A percentile compares a stretch with the other conserved stretches of the same genome.
Conservation (phyloP, 108 stramenopile genomes). For the Bacterosira constricta region DNA sequence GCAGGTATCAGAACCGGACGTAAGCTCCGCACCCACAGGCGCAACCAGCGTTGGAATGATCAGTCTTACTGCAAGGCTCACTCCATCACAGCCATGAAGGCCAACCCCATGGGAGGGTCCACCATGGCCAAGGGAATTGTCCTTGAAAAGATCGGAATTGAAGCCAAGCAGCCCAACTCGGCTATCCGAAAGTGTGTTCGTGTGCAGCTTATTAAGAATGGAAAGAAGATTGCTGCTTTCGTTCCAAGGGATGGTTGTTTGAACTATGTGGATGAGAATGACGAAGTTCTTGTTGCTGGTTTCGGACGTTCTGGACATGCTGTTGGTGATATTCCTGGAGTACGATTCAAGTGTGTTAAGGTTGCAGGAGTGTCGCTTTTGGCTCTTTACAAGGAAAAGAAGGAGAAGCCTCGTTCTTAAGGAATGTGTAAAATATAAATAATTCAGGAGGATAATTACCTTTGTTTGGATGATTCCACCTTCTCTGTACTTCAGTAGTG, state of each 20-base stretch:
- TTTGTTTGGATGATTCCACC: too few species aligned
- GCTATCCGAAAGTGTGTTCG: constrained; percentile 99
- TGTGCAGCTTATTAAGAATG: constrained; percentile 99
- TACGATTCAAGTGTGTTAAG: constrained; percentile 99
- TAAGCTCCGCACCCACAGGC: constrained; percentile 98
- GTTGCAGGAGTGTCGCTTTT: constrained; percentile 99
- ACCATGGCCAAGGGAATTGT: constrained; percentile 99
- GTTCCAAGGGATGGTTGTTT: constrained; percentile 99
- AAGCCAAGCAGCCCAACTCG: constrained; percentile 99
- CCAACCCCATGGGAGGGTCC: constrained; percentile 99
- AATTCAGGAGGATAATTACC: too few species aligned
- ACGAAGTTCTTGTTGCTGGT: constrained; percentile 99
- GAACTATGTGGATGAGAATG: constrained; percentile 99
- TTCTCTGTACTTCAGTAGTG: too few species aligned
- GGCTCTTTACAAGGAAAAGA: constrained; percentile 99
- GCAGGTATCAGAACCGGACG: constrained; percentile 97
- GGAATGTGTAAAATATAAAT: constrained; percentile 42
- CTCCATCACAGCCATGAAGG: constrained; percentile 99
- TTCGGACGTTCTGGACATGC: constrained; percentile 99
- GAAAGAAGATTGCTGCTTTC: constrained; percentile 99
- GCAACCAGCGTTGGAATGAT: constrained; percentile 95
- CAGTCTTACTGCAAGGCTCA: constrained; percentile 97
- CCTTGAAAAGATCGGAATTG: constrained; percentile 99
- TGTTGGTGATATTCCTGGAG: constrained; percentile 99
- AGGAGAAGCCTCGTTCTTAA: constrained; percentile 99